phyloP scores from a whole-genome alignment of 805 yeast genomes.

The Wickerhamiella spandovensis region DNA sequence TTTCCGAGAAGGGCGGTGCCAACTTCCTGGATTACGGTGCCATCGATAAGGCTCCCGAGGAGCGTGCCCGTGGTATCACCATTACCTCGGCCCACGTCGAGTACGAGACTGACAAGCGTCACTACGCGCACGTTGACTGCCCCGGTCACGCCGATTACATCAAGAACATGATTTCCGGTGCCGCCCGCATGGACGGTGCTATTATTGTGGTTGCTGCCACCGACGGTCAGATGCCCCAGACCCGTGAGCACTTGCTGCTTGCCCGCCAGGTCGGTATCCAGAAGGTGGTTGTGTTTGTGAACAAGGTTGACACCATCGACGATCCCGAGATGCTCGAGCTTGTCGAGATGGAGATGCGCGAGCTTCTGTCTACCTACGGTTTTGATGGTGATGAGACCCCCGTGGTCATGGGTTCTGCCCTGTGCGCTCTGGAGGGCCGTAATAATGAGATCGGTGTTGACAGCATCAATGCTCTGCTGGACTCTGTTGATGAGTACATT shows the following conservation, averaged over 20 bases:
- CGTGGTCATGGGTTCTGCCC: slow-evolving; percentile 95
- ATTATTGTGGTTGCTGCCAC: slow-evolving; percentile 98
- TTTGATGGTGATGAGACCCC: slow-evolving; percentile 98
- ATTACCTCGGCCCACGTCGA: slow-evolving; percentile 97
- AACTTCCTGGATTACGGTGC: slow-evolving; percentile 82
- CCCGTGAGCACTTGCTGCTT: slow-evolving; percentile 94
- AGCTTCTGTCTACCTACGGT: slow-evolving; percentile 76
- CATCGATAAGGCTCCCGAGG: slow-evolving; percentile 97
- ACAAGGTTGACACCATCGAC: slow-evolving; percentile 95
- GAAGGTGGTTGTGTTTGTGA: slow-evolving; percentile 91
- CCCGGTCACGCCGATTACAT: slow-evolving; percentile 99
- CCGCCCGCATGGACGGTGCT: slow-evolving; percentile 99
- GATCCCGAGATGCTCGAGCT: slow-evolving; percentile 99
- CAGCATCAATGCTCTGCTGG: slow-evolving; percentile 70
- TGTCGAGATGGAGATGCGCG: slow-evolving; percentile 99
- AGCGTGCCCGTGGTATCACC: slow-evolving; percentile 98
- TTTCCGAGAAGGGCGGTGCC: slow-evolving; percentile 83
- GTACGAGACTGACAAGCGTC: slow-evolving; percentile 89
- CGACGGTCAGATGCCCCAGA: slow-evolving; percentile 99
- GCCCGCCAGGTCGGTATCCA: slow-evolving; percentile 99
- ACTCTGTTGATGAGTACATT: slow-evolving; percentile 84
- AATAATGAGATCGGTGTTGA: slow-evolving; percentile 85
- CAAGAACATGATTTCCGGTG: slow-evolving; percentile 98
- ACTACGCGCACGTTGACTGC: slow-evolving; percentile 95
- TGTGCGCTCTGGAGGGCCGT: slow-evolving; percentile 83